Evolutionary conservation across 306 rosid species (phyloP), one percentile per base, ranked within the genome.

Genomic region (Pyrus bretschneideri): DNA sequence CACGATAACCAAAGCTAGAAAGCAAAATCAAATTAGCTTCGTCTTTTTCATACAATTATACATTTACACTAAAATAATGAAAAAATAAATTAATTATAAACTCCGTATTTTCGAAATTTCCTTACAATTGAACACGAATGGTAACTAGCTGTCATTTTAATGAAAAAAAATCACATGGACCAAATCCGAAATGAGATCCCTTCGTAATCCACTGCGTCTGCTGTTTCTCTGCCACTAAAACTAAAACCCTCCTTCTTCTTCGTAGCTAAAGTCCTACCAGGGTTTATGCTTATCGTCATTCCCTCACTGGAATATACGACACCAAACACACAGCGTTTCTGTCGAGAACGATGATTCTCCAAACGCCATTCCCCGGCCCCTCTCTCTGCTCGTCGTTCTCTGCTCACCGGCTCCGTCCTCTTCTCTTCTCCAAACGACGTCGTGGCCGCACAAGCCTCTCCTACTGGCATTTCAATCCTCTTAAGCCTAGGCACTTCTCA

Each of bases 381-480:
- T 67, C 76, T n/a, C 80, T 78, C 10, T 64, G 77, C 52, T 75
- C 83, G 23, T 74, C 88, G 2, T 73, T 69, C 80, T 72, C 84
- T 67, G 67, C 73, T 29, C 22, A 30, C 69, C 70, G 79, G 4
- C 84, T 84, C 74, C 83, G 68, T 74, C 86, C 86, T 51, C 64
- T 87, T 69, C 66, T 82, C 63, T 77, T 78, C 79, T 49, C 88
- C 74, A 67, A 29, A 65, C 78, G 72, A 5, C 86, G 88, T 10
- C 85, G 71, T n/a, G 42, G 42, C 42, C 40, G 74, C 44, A 40
- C 76, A 22, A 17, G 60, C 38, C 60, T 67, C 44, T 22, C 70
- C 73, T 79, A n/a, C 64, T 82, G 65, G 71, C 79, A 58, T 71
- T 78, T 78, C 77, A 4, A 54, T 44, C 85, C 70, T 71, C 70